phyloP scores from a whole-genome alignment of 2,329 filamentous ascomycete species.

The Paraphaeosphaeria minitans region DNA sequence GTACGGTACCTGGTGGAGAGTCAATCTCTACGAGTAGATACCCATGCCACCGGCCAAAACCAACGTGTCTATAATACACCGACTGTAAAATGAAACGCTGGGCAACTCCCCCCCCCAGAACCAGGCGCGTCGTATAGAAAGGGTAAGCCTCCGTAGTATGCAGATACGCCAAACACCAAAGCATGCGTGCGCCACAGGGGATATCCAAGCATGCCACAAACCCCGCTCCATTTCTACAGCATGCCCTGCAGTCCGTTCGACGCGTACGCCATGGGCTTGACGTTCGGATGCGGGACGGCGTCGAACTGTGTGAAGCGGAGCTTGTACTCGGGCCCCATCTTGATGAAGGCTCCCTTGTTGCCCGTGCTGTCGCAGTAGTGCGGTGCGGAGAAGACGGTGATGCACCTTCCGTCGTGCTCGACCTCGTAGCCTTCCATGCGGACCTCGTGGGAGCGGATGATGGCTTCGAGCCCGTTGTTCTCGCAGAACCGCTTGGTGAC shows the following conservation, averaged over 20 bases:
- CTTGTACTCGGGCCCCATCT: constrained; percentile 90
- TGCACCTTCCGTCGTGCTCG: constrained; percentile 93
- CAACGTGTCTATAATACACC: constrained; percentile 6
- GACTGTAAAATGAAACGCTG: background rate
- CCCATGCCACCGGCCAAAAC: background rate
- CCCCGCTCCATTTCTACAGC: constrained; percentile 57
- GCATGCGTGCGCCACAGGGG: constrained; percentile 41
- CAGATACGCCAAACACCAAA: constrained; percentile 45
- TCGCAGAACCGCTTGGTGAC: constrained; percentile 97
- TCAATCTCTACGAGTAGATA: background rate
- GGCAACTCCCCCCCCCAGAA: background rate
- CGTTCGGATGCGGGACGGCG: constrained; percentile 92
- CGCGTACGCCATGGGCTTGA: constrained; percentile 92
- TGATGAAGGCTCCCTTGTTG: constrained; percentile 98
- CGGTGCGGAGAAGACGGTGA: constrained; percentile 98
- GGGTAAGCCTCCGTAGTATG: constrained; percentile 22
- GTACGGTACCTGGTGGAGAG: background rate
- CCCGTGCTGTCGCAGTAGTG: constrained; percentile 98
- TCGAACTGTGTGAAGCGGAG: constrained; percentile 93
- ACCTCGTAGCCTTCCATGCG: constrained; percentile 99
- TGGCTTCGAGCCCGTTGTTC: constrained; percentile 88
- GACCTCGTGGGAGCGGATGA: constrained; percentile 97
- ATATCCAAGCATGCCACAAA: constrained; percentile 11
- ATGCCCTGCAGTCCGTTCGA: constrained; percentile 79
- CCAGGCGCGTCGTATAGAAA: constrained; percentile 2